Evolutionary conservation across 2,329 filamentous ascomycete species (phyloP).

Genomic region (Cryphonectria radicalis): DNA sequence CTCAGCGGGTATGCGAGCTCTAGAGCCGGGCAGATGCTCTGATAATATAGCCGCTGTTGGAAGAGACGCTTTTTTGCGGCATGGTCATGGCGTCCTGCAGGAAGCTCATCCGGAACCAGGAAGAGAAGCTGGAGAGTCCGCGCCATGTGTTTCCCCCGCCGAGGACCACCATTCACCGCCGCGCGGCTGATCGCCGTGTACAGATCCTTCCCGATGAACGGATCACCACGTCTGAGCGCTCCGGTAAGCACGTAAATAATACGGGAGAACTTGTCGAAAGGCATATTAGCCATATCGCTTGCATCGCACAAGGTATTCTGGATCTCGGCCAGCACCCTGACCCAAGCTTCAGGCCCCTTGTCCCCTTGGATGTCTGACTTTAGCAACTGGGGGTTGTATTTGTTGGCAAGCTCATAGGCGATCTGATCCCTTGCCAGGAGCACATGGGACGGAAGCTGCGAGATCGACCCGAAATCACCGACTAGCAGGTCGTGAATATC

Average conservation of each 20-base stretch:
- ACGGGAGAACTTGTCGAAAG: constrained; percentile 15
- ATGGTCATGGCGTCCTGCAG: constrained; percentile 18
- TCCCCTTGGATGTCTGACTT: not conserved
- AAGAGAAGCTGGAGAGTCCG: constrained; percentile 49
- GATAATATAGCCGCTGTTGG: constrained; percentile 54
- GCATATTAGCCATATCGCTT: constrained; percentile 7
- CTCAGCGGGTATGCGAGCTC: constrained; percentile 44
- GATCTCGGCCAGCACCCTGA: constrained; percentile 11
- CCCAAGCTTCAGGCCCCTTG: constrained; percentile 14
- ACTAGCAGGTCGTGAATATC: constrained; percentile 19
- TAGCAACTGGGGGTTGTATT: constrained; percentile 16
- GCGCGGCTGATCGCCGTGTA: constrained; percentile 20
- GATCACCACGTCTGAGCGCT: constrained; percentile 25
- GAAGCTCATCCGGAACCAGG: constrained; percentile 32
- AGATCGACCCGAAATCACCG: not conserved
- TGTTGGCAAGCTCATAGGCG: constrained; percentile 26
- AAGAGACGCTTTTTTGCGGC: constrained; percentile 35
- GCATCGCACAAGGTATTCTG: constrained; percentile 16
- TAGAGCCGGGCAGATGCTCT: constrained; percentile 52
- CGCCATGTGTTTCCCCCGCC: constrained; percentile 45
- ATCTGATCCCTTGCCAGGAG: constrained; percentile 14
- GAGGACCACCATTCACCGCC: constrained; percentile 14
- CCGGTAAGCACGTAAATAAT: constrained; percentile 22
- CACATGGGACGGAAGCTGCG: not conserved
- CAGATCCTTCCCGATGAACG: constrained; percentile 15